Conservation (phyloP, 139 green algal genomes). For the Deuterostichococcus epilithicus region DNA sequence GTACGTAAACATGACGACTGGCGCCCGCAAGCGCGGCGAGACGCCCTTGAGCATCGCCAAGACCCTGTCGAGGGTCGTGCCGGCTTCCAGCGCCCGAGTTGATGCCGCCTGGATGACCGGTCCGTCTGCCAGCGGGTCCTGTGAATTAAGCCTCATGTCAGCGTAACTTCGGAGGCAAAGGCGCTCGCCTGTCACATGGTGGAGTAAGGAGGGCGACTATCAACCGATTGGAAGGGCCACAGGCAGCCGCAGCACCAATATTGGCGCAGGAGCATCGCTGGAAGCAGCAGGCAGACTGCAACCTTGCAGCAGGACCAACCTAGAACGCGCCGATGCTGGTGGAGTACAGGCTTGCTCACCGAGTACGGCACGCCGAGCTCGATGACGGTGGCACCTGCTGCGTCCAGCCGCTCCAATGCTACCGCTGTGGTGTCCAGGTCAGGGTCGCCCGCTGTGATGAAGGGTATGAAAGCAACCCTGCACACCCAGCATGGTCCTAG, state of each 20-base stretch:
- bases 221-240: neutral
- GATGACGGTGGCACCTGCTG: slow-evolving; percentile 88
- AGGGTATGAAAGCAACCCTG: slow-evolving; percentile 90
- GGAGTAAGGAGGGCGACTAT: neutral
- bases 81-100: slow-evolving; percentile 78
- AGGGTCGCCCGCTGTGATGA: slow-evolving; percentile 93
- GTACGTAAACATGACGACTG: slow-evolving; percentile 97
- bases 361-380: slow-evolving; percentile 95
- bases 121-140: slow-evolving; percentile 94
- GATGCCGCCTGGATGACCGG: slow-evolving; percentile 90
- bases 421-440: slow-evolving; percentile 80
- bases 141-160: neutral
- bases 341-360: slow-evolving; percentile 4
- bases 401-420: slow-evolving; percentile 72
- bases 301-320: too few species aligned
- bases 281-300: too few species aligned
- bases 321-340: too few species aligned
- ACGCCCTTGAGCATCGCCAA: slow-evolving; percentile 64
- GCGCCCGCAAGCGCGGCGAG: slow-evolving; percentile 63
- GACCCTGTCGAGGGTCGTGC: slow-evolving; percentile 74
- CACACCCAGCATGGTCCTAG: neutral
- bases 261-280: neutral
- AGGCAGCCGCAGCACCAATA: neutral
- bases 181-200: too few species aligned
- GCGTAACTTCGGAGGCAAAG: too few species aligned